These are phyloP conservation scores for Aspergillus niger DNA, from an alignment of 2,329 filamentous ascomycete genomes.

Conservation along the genomic window DNA sequence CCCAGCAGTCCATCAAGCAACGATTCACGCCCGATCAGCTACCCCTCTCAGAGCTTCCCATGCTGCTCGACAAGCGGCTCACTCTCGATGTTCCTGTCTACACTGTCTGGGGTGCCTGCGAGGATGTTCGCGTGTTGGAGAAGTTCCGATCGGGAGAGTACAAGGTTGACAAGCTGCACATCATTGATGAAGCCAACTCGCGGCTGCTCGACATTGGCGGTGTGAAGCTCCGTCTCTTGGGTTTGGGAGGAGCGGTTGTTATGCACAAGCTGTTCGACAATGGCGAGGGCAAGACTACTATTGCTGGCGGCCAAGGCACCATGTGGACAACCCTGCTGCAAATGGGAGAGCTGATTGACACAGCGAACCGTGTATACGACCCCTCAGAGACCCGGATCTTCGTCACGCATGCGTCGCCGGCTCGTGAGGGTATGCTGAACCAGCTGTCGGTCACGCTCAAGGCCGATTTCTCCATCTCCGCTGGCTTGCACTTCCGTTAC, in stretches of 20 bases:
- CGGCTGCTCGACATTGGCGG: constrained; percentile 92
- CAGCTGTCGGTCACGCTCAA: constrained; percentile 97
- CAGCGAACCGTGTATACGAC: constrained; percentile 96
- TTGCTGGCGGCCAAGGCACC: constrained; percentile 95
- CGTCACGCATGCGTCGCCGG: constrained; percentile 94
- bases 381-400: constrained; percentile 96
- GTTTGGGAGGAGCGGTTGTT: constrained; percentile 91
- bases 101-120: constrained; percentile 98
- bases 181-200: constrained; percentile 97
- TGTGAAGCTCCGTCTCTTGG: constrained; percentile 90
- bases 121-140: constrained; percentile 95
- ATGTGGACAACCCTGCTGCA: constrained; percentile 99
- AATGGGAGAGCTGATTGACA: constrained; percentile 97
- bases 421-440: constrained; percentile 93
- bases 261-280: constrained; percentile 99
- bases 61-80: constrained; percentile 82
- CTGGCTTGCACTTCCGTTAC: constrained; percentile 96
- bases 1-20: constrained; percentile 72
- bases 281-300: constrained; percentile 94
- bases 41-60: constrained; percentile 86
- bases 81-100: constrained; percentile 96
- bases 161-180: constrained; percentile 95
- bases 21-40: constrained; percentile 80
- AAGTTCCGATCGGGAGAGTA: constrained; percentile 98
- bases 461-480: constrained; percentile 96